These are phyloP conservation scores for Panellus pusillus DNA, from an alignment of 768 basidiomycete species.

Conservation along the genomic window DNA sequence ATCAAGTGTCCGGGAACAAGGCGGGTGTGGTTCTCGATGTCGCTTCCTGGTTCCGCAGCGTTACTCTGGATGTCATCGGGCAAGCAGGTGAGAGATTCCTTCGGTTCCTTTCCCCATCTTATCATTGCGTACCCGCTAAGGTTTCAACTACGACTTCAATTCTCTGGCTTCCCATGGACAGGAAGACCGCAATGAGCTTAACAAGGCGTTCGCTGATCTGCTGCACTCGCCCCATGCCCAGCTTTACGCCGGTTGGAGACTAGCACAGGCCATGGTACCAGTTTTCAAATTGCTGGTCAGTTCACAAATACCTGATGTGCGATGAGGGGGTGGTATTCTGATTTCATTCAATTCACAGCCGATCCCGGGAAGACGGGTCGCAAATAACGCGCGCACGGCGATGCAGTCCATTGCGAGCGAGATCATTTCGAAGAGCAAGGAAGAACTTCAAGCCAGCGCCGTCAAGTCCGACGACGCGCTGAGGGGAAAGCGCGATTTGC, in stretches of 20 bases:
- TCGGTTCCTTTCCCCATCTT: not conserved
- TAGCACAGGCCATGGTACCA: not conserved
- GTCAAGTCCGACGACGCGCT: constrained; percentile 7
- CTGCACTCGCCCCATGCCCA: not conserved
- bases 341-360: not conserved
- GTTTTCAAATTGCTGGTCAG: not conserved
- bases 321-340: not conserved
- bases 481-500: constrained; percentile 9
- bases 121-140: not conserved
- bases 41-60: constrained; percentile 32
- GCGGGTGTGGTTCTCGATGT: constrained; percentile 27
- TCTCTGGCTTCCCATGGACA: not conserved
- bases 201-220: not conserved
- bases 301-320: not conserved
- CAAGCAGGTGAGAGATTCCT: constrained; percentile 29
- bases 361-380: constrained; percentile 7
- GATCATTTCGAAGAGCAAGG: constrained; percentile 40
- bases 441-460: constrained; percentile 18
- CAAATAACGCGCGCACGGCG: constrained; percentile 22
- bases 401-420: constrained; percentile 39
- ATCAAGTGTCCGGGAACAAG: constrained; percentile 23
- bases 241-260: not conserved
- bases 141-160: not conserved
- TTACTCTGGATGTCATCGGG: constrained; percentile 43
- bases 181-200: constrained; percentile 5